Evolutionary conservation across 495 filamentous ascomycete genomes (phyloP), one percentile per base, ranked within the genome.

Genomic region (Talaromyces thailandensis): DNA sequence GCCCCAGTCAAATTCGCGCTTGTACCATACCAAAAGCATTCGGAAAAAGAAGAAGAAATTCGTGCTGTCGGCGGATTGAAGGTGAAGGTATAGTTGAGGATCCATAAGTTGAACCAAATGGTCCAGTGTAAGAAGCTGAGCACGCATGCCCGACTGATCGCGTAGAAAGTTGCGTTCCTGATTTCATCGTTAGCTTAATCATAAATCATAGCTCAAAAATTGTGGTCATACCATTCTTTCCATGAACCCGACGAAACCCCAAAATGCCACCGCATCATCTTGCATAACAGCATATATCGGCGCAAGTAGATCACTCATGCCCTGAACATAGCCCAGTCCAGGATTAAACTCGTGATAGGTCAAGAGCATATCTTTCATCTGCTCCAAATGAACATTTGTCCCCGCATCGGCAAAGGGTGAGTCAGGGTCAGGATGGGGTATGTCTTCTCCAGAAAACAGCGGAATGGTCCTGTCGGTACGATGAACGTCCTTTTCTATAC

Each of bases 31-130:
- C 0, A 98, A 79, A 25, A 98, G 79, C 93, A 97, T 97, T 25
- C 94, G 87, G 82, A 98, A 98, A 80, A 98, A 98, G 80, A 98
- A 98, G 74, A 98, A 98, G 75, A 98, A 98, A 73, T 98, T 98
- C 21, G 94, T 98, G 67, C 86, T 91, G 64, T 98, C 95, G 25
- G 93, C 91, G 7, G 81, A 85, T 69, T 96, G 84, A 0, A 98
- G 81, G 69, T 98, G 94, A 9, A 90, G 76, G 68, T 97, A 98
- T 43, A 98, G 84, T 68, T 92, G 88, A 0, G 94, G 93, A 66
- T 98, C 94, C 87, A 98, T 92, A 58, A 98, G 88, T 68, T 95
- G 92, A 12, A 97, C 90, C 1, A 98, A 85, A 59, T 98, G 91
- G 67, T 98, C 92, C 1, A 98, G 82, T 0, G 93, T 90, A 6